These are phyloP conservation scores for Trichoderma harzianum DNA, from an alignment of 2,329 filamentous ascomycete species.

Conservation along the genomic window DNA sequence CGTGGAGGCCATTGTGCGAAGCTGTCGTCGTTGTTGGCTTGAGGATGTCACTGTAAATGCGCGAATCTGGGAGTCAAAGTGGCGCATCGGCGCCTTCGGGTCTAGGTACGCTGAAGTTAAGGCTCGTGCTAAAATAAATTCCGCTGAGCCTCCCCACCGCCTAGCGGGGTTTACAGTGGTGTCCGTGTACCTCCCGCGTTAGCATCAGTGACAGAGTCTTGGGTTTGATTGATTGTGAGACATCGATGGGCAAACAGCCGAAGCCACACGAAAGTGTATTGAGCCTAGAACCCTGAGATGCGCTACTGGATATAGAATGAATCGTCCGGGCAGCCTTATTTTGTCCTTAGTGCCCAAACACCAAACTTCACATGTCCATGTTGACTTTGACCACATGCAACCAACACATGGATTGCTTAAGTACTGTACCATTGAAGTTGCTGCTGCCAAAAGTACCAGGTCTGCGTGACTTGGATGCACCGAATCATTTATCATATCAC, in stretches of 20 bases:
- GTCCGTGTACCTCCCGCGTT: neutral
- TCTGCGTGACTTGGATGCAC: neutral
- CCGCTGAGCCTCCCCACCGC: neutral
- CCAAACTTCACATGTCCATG: neutral
- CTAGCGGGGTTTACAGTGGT: neutral
- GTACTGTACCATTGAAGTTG: neutral
- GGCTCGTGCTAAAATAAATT: neutral
- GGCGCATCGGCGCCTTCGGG: neutral
- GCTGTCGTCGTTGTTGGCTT: neutral
- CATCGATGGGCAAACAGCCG: neutral
- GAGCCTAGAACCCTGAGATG: neutral
- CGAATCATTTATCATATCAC: no score
- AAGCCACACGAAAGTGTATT: neutral
- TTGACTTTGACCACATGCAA: neutral
- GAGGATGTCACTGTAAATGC: neutral
- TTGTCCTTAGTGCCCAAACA: neutral
- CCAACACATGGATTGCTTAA: neutral
- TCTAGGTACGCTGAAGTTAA: neutral
- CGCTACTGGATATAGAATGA: neutral
- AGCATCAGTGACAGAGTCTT: neutral
- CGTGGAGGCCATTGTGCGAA: neutral
- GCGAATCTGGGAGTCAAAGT: neutral
- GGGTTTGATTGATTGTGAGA: neutral
- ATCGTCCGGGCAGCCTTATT: neutral
- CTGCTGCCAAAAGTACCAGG: neutral